phyloP scores from a whole-genome alignment of 306 rosid genomes.

The Psophocarpus tetragonolobus region DNA sequence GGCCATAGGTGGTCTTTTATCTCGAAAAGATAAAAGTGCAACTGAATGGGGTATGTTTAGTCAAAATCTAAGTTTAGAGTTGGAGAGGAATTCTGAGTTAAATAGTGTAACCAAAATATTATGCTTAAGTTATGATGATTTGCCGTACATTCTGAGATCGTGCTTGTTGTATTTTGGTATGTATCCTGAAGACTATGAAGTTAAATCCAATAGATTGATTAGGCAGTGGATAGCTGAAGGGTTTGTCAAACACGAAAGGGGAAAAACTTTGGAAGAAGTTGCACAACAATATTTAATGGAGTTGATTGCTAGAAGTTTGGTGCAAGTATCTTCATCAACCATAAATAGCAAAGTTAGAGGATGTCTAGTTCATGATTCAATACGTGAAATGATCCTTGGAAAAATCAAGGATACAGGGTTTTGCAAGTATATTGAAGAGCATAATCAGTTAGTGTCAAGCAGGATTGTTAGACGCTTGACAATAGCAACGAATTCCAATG shows the following conservation, averaged over 20 bases:
- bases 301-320: too few species aligned
- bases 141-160: too few species aligned
- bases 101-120: background rate
- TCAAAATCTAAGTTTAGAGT: background rate
- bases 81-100: background rate
- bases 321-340: background rate
- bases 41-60: background rate
- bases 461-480: background rate
- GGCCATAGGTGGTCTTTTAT: background rate
- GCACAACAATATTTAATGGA: too few species aligned
- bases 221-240: too few species aligned
- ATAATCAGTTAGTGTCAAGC: background rate
- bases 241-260: too few species aligned
- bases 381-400: background rate
- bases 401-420: background rate
- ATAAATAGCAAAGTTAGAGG: background rate
- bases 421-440: background rate
- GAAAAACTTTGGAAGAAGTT: too few species aligned
- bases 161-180: too few species aligned
- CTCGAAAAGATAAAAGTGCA: background rate
- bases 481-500: background rate
- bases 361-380: background rate
- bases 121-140: too few species aligned
- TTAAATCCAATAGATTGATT: too few species aligned
- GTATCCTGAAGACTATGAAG: too few species aligned